phyloP scores from a whole-genome alignment of 768 basidiomycete genomes.

The Rhodosporidiobolus sp. region DNA sequence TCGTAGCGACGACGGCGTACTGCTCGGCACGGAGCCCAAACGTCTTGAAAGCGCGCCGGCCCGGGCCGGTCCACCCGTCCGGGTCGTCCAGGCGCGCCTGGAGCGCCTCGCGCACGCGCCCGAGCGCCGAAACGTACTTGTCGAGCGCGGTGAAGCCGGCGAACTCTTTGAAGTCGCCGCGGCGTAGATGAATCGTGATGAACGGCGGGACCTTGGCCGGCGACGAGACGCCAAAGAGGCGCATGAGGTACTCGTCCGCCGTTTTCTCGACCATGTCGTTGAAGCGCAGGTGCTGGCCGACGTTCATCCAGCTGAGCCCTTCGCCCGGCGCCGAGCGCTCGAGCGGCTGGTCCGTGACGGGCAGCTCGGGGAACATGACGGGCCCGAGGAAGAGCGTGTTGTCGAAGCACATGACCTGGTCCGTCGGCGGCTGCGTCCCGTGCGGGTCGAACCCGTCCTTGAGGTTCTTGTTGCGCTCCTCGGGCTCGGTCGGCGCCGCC shows the following conservation, averaged over 20 bases:
- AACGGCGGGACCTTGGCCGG: constrained; percentile 25
- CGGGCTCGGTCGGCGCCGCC: not conserved
- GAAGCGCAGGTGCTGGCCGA: constrained; percentile 33
- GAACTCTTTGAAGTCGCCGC: constrained; percentile 39
- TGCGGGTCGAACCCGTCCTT: constrained; percentile 26
- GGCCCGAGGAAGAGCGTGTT: constrained; percentile 38
- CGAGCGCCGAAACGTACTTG: constrained; percentile 28
- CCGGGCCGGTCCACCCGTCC: constrained; percentile 10
- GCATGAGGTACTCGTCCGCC: constrained; percentile 26
- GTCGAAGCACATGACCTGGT: constrained; percentile 39
- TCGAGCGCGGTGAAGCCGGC: constrained; percentile 32
- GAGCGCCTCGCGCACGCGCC: not conserved
- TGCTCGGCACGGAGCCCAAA: constrained; percentile 1
- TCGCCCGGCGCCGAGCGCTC: constrained; percentile 23
- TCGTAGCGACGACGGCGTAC: constrained; percentile 33
- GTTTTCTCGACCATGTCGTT: constrained; percentile 11
- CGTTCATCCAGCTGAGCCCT: constrained; percentile 22
- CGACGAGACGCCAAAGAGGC: constrained; percentile 10
- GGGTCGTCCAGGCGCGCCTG: constrained; percentile 24
- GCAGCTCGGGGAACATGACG: constrained; percentile 31
- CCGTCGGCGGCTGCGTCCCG: not conserved
- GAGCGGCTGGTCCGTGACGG: not conserved
- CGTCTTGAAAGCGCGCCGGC: not conserved
- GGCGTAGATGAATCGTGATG: constrained; percentile 37
- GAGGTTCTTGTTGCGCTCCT: constrained; percentile 14